Percentiles rank a stretch among this genome's conserved stretches.
Evolutionary conservation across 805 yeast genomes (phyloP).

Genomic region (Ogataea zsoltii): DNA sequence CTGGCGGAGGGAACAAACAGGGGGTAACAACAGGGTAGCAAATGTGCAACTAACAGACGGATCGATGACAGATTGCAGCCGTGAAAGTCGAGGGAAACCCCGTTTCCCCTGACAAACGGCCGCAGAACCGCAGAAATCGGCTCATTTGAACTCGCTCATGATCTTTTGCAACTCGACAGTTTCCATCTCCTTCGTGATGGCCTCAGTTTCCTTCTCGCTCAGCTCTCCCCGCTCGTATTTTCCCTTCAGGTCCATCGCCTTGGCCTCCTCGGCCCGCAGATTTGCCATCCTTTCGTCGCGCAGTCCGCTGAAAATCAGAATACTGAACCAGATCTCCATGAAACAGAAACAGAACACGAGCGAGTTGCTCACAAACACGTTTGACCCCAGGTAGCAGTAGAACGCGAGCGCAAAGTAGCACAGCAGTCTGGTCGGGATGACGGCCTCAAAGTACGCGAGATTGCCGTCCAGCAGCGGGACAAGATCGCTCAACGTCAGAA

Average conservation of each 20-base stretch:
- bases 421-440: slow-evolving; percentile 58
- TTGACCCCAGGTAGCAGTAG: slow-evolving; percentile 47
- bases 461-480: slow-evolving; percentile 55
- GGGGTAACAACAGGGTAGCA: no score
- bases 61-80: no score
- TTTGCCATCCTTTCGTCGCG: slow-evolving; percentile 62
- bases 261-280: slow-evolving; percentile 27
- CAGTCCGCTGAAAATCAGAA: slow-evolving; percentile 58
- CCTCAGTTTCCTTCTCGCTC: slow-evolving; percentile 19
- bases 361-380: slow-evolving; percentile 56
- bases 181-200: slow-evolving; percentile 25
- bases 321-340: slow-evolving; percentile 69
- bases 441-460: slow-evolving; percentile 51
- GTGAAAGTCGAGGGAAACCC: no score
- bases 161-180: slow-evolving; percentile 34
- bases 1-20: no score
- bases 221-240: slow-evolving; percentile 32
- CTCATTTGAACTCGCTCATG: slow-evolving; percentile 31
- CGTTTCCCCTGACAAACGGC: no score
- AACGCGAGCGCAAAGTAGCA: slow-evolving; percentile 51
- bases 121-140: no score
- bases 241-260: slow-evolving; percentile 22
- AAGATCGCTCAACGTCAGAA: slow-evolving; percentile 52
- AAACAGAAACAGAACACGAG: slow-evolving; percentile 60
- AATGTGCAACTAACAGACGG: no score